phyloP scores from a whole-genome alignment of 2,329 filamentous ascomycete genomes.

The Diaporthe helianthi region DNA sequence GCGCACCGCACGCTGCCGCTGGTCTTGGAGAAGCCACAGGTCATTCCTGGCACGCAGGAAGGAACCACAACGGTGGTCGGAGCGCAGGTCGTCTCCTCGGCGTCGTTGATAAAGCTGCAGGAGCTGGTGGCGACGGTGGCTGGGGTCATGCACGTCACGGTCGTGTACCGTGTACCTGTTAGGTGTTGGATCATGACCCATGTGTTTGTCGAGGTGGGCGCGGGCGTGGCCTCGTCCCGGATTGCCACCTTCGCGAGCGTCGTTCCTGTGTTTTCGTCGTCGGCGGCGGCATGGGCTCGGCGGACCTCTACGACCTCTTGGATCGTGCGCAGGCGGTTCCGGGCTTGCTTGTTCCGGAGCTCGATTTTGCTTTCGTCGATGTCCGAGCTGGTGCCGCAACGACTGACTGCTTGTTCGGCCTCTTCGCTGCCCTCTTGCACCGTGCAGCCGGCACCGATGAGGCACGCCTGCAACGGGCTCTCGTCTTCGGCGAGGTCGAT shows the following conservation, averaged over 20 bases:
- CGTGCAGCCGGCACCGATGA: conserved; percentile 23
- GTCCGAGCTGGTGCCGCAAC: neutral
- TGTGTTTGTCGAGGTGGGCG: conserved; percentile 31
- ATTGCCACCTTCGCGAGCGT: conserved; percentile 5
- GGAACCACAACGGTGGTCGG: conserved; percentile 44
- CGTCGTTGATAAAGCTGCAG: conserved; percentile 48
- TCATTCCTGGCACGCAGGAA: conserved; percentile 51
- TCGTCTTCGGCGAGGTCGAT: conserved; percentile 8
- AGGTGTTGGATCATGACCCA: conserved; percentile 32
- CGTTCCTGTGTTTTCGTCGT: conserved; percentile 27
- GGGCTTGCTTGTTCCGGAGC: neutral
- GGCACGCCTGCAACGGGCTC: conserved; percentile 17
- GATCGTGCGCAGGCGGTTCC: neutral
- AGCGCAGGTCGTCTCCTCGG: conserved; percentile 48
- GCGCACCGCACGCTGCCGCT: conserved; percentile 54
- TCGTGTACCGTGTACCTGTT: conserved; percentile 39
- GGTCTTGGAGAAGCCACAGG: conserved; percentile 52
- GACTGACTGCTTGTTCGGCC: neutral
- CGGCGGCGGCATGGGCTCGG: conserved; percentile 31
- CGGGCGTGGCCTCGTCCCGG: conserved; percentile 26
- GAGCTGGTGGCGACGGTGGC: conserved; percentile 44
- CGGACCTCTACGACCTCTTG: neutral
- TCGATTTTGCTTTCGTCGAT: neutral
- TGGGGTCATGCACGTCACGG: conserved; percentile 47
- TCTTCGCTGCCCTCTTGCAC: neutral